Conservation (phyloP, 345 rosid species). For the Boechera retrofracta region DNA sequence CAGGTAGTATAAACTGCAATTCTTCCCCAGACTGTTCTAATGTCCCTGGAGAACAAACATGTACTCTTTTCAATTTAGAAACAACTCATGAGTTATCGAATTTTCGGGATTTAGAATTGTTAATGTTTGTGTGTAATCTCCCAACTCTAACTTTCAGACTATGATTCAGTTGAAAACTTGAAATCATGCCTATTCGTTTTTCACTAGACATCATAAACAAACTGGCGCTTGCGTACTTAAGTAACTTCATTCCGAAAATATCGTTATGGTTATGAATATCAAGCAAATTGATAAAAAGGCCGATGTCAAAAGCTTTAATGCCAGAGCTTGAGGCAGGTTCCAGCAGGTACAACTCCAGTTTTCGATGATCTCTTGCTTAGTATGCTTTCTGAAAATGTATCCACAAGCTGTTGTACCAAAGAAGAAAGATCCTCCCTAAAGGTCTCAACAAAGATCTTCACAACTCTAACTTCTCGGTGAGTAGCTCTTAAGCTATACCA, state of each 20-base stretch:
- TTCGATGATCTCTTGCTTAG: slow-evolving; percentile 52
- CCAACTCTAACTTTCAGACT: slow-evolving; percentile 9
- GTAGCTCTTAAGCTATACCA: slow-evolving; percentile 95
- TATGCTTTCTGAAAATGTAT: slow-evolving; percentile 81
- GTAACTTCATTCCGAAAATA: slow-evolving; percentile 1
- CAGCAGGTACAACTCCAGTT: slow-evolving; percentile 62
- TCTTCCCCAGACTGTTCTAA: slow-evolving; percentile 26
- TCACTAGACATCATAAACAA: slow-evolving; percentile 5
- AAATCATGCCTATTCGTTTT: slow-evolving; percentile 20
- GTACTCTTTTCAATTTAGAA: slow-evolving; percentile 24
- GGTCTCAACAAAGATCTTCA: slow-evolving; percentile 77
- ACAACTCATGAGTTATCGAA: slow-evolving; percentile 15
- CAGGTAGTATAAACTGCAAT: slow-evolving; percentile 18
- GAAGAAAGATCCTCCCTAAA: slow-evolving; percentile 78
- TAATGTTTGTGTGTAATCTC: slow-evolving; percentile 21
- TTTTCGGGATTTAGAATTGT: slow-evolving; percentile 2
- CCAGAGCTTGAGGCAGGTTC: slow-evolving; percentile 94
- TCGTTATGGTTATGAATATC: not conserved
- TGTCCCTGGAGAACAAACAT: slow-evolving; percentile 20
- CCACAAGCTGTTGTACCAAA: slow-evolving; percentile 88
- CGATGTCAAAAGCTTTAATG: slow-evolving; percentile 53
- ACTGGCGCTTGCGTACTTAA: not conserved
- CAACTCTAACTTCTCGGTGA: slow-evolving; percentile 73
- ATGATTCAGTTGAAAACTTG: slow-evolving; percentile 26
- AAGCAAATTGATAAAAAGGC: not conserved